Conservation (phyloP, 306 rosid species). For the Prinsepia uniflora region DNA sequence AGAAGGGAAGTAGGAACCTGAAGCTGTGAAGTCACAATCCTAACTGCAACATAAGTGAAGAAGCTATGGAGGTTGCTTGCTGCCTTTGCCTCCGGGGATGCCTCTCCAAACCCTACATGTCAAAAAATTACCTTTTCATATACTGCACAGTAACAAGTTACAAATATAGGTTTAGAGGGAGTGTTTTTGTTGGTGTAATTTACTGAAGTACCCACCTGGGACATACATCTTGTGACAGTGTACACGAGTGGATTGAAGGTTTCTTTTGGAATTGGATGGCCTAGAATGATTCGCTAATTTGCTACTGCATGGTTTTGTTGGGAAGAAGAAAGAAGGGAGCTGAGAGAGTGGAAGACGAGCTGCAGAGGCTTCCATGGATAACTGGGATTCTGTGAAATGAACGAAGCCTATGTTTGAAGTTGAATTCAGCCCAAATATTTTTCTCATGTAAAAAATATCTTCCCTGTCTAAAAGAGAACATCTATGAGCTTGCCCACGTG, state of each 20-base stretch:
- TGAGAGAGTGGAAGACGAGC: slow-evolving; percentile 42
- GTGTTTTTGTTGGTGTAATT: slow-evolving; percentile 9
- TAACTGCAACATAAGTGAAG: slow-evolving; percentile 80
- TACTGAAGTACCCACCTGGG: slow-evolving; percentile 57
- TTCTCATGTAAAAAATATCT: slow-evolving; percentile 31
- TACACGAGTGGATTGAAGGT: slow-evolving; percentile 39
- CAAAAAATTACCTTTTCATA: neutral
- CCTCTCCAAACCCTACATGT: slow-evolving; percentile 76
- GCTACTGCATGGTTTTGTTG: slow-evolving; percentile 35
- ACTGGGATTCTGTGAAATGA: neutral
- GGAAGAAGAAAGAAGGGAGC: slow-evolving; percentile 51
- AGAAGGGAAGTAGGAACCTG: slow-evolving; percentile 43
- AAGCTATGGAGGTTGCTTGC: slow-evolving; percentile 75
- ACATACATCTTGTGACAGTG: slow-evolving; percentile 87
- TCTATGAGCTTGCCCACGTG: slow-evolving; percentile 24
- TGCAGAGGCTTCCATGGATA: slow-evolving; percentile 62
- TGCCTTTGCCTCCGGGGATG: slow-evolving; percentile 88
- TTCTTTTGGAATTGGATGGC: slow-evolving; percentile 45
- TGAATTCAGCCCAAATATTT: too few relatives aligned
- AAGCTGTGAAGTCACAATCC: slow-evolving; percentile 80
- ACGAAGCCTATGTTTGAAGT: neutral
- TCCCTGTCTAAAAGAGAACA: slow-evolving; percentile 30
- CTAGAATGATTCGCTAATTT: slow-evolving; percentile 29
- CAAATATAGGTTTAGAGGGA: neutral
- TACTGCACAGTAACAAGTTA: neutral